phyloP scores from a whole-genome alignment of 495 filamentous ascomycete genomes.

The Penicillium flavigenum region DNA sequence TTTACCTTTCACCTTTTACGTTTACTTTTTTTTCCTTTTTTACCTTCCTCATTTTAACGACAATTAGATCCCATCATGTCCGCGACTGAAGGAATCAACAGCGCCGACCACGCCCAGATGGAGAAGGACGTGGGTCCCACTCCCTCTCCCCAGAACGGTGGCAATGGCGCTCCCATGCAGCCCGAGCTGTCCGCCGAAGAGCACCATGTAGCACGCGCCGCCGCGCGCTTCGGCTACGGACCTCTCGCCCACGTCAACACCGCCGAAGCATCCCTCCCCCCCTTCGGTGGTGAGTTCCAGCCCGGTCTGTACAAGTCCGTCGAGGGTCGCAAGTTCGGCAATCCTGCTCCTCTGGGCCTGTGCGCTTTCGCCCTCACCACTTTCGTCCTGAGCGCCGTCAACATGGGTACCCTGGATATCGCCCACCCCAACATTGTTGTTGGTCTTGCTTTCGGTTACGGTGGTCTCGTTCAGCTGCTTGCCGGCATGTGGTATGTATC shows the following conservation, averaged over 20 bases:
- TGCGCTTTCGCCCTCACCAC: constrained; percentile 93
- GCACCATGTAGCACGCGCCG: constrained; percentile 45
- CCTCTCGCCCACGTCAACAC: constrained; percentile 72
- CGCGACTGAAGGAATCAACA: constrained; percentile 26
- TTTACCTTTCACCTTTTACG: constrained; percentile 3
- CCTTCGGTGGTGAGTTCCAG: constrained; percentile 96
- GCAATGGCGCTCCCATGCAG: constrained; percentile 16
- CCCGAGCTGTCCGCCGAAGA: constrained; percentile 49
- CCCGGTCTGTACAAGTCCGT: constrained; percentile 83
- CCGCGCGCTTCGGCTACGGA: constrained; percentile 55
- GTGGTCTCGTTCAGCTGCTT: constrained; percentile 86
- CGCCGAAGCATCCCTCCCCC: constrained; percentile 61
- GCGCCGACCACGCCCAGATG: constrained; percentile 22
- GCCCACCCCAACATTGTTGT: constrained; percentile 65
- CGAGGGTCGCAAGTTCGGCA: constrained; percentile 78
- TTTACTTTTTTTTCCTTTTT: constrained; percentile 27
- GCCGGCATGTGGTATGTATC: constrained; percentile 94
- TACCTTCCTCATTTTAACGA: constrained; percentile 11
- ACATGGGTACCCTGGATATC: constrained; percentile 65
- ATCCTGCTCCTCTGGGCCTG: constrained; percentile 83
- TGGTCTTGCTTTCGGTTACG: constrained; percentile 72
- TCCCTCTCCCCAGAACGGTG: constrained; percentile 15
- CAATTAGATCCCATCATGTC: constrained; percentile 30
- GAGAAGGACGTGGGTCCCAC: constrained; percentile 39
- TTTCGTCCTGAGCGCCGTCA: constrained; percentile 86